These are phyloP conservation scores for Penicillium sp. DNA, from an alignment of 2,329 filamentous ascomycete species.

Conservation along the genomic window DNA sequence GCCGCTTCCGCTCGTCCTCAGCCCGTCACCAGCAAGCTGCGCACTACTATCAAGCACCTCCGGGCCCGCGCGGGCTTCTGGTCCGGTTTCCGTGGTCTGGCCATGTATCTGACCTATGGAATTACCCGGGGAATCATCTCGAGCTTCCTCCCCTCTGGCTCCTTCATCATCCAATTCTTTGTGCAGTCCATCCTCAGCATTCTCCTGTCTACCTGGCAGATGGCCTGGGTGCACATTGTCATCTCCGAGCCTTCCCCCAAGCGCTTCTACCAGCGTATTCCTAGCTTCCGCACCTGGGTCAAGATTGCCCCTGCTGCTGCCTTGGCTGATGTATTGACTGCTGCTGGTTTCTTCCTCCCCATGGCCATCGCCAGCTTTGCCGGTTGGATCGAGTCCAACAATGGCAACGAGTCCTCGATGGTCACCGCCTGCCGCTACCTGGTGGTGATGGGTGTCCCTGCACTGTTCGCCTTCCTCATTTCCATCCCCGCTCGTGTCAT, in stretches of 20 bases:
- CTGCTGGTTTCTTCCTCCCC: slow-evolving; percentile 50
- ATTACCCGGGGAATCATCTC: slow-evolving; percentile 55
- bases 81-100: slow-evolving; percentile 73
- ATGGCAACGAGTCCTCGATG: slow-evolving; percentile 43
- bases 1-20: slow-evolving; percentile 54
- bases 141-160: slow-evolving; percentile 37
- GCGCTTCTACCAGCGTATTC: slow-evolving; percentile 72
- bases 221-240: slow-evolving; percentile 85
- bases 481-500: slow-evolving; percentile 78
- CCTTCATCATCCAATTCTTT: slow-evolving; percentile 55
- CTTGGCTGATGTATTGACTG: slow-evolving; percentile 64
- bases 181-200: slow-evolving; percentile 65
- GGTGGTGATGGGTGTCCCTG: slow-evolving; percentile 50
- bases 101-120: slow-evolving; percentile 56
- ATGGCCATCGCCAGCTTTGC: slow-evolving; percentile 58
- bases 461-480: slow-evolving; percentile 63
- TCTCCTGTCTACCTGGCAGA: slow-evolving; percentile 69
- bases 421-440: slow-evolving; percentile 44
- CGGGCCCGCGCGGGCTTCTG: slow-evolving; percentile 66
- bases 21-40: slow-evolving; percentile 67
- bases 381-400: slow-evolving; percentile 41
- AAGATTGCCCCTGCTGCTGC: slow-evolving; percentile 73
- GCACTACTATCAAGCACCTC: slow-evolving; percentile 66
- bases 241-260: slow-evolving; percentile 72
- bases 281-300: slow-evolving; percentile 68